Evolutionary conservation across 371 early-diverging fungal genomes (phyloP).

Genomic region (Haplosporangium sp.): DNA sequence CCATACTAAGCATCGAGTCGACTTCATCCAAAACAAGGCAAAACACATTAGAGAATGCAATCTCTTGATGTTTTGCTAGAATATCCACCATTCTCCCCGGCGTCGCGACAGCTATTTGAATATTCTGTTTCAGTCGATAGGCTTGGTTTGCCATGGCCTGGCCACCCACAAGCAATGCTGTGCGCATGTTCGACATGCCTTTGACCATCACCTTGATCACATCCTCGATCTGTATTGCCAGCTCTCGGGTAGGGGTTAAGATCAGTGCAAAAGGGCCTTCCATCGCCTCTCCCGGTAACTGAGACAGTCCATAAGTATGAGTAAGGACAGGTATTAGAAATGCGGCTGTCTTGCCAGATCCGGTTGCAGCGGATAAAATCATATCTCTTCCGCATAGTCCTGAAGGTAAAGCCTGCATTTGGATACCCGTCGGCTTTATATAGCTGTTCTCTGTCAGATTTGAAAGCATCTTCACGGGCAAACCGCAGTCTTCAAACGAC

Average conservation of each 20-base stretch:
- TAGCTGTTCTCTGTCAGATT: constrained; percentile 60
- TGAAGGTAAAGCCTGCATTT: constrained; percentile 77
- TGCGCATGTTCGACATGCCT: constrained; percentile 66
- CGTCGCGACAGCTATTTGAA: constrained; percentile 69
- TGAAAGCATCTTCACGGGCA: constrained; percentile 57
- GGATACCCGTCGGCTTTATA: constrained; percentile 65
- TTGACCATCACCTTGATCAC: constrained; percentile 58
- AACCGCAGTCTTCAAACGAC: constrained; percentile 62
- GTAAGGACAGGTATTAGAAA: constrained; percentile 66
- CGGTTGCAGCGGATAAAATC: constrained; percentile 75
- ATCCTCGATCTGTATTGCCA: constrained; percentile 66
- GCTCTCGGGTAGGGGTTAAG: constrained; percentile 69
- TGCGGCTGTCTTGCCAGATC: constrained; percentile 72
- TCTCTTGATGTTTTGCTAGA: constrained; percentile 56
- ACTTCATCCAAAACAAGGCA: constrained; percentile 74
- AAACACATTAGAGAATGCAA: constrained; percentile 61
- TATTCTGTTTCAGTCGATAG: constrained; percentile 67
- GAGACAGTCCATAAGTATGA: constrained; percentile 64
- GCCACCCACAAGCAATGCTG: constrained; percentile 67
- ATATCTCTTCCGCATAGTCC: constrained; percentile 77
- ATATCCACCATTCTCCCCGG: constrained; percentile 70
- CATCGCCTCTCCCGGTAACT: constrained; percentile 25
- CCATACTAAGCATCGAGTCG: constrained; percentile 68
- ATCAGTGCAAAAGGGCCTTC: constrained; percentile 68
- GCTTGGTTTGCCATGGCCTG: constrained; percentile 65